These are phyloP conservation scores for Sinapis alba DNA, from an alignment of 441 rosid genomes.

Conservation along the genomic window DNA sequence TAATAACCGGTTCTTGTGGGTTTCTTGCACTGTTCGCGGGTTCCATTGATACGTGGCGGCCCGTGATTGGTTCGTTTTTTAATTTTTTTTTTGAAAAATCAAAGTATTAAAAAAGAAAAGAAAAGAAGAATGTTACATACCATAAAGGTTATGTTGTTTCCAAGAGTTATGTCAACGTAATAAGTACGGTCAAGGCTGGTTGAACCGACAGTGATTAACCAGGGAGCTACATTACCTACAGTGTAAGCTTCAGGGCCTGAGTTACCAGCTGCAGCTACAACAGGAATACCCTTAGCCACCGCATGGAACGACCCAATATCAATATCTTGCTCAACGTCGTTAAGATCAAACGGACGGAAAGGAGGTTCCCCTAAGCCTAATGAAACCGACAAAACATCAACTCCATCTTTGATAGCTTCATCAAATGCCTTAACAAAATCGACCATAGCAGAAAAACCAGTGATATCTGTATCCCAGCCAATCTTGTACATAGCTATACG, in stretches of 20 bases:
- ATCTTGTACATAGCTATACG: conserved; percentile 77
- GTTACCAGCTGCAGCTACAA: conserved; percentile 55
- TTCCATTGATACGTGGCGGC: too few relatives aligned
- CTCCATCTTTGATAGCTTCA: conserved; percentile 59
- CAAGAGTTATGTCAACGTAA: conserved; percentile 36
- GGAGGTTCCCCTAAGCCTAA: conserved; percentile 45
- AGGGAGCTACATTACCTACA: conserved; percentile 55
- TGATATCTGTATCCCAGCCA: neutral
- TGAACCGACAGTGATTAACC: conserved; percentile 70
- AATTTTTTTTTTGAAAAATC: neutral
- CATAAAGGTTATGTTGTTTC: conserved; percentile 27
- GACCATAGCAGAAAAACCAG: conserved; percentile 11
- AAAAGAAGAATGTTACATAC: conserved; percentile 10
- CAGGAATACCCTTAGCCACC: conserved; percentile 58
- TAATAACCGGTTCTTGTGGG: too few relatives aligned
- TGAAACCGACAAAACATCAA: conserved; percentile 66
- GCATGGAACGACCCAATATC: conserved; percentile 71
- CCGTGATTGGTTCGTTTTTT: too few relatives aligned
- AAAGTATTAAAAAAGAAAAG: neutral
- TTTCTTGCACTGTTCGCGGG: too few relatives aligned
- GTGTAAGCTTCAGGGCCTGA: conserved; percentile 40
- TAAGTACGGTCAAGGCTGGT: conserved; percentile 60
- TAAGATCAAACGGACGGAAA: conserved; percentile 15
- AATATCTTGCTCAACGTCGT: conserved; percentile 46
- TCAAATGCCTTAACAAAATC: conserved; percentile 49